A percentile compares a stretch with the other conserved stretches of the same genome.
phyloP scores from a whole-genome alignment of 306 rosid genomes.

The Trifolium subterraneum region DNA sequence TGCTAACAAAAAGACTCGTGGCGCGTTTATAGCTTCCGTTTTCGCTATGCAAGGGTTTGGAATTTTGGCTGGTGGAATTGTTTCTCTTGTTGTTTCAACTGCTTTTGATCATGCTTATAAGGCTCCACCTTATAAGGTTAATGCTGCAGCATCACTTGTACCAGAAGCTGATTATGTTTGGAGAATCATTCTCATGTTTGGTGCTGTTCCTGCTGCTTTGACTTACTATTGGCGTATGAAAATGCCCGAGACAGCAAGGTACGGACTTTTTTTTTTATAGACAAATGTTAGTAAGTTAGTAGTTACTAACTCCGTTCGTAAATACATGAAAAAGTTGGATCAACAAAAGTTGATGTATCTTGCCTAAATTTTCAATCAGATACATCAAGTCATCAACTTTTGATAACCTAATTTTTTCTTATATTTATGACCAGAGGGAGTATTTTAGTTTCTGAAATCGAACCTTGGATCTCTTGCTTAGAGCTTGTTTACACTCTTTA shows the following conservation, averaged over 20 bases:
- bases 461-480: not conserved
- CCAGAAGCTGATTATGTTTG: constrained; percentile 45
- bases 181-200: constrained; percentile 46
- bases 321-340: no score
- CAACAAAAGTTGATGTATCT: no score
- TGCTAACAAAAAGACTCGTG: constrained; percentile 43
- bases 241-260: constrained; percentile 49
- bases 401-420: no score
- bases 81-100: constrained; percentile 22
- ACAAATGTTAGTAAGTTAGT: not conserved
- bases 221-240: constrained; percentile 51
- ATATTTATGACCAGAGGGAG: no score
- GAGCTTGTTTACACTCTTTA: no score
- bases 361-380: no score
- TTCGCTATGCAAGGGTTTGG: constrained; percentile 51
- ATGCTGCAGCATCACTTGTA: constrained; percentile 30
- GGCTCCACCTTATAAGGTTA: constrained; percentile 27
- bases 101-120: constrained; percentile 40
- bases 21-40: constrained; percentile 42
- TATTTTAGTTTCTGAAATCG: not conserved
- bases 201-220: constrained; percentile 41
- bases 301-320: not conserved
- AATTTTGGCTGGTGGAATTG: constrained; percentile 38
- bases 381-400: no score
- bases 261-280: not conserved